Percentiles rank a stretch among this genome's conserved stretches.
These are phyloP conservation scores for Rhododendron williamsianum DNA, from an alignment of 148 eudicot species.

Conservation along the genomic window DNA sequence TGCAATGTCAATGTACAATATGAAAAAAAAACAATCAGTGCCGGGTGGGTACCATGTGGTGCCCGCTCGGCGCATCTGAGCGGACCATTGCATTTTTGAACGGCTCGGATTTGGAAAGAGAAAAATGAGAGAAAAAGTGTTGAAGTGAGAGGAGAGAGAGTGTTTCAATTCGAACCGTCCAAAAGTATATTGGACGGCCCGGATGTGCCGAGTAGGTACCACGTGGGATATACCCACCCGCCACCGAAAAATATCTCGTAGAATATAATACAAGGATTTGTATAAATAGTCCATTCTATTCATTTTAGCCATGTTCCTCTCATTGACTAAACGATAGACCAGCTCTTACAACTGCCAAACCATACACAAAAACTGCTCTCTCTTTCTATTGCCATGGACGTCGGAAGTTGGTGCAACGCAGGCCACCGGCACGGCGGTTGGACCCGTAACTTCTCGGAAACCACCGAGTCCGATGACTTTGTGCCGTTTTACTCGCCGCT, in stretches of 20 bases:
- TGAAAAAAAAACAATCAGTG: too few relatives aligned
- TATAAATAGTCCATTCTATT: background rate
- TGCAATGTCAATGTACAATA: background rate
- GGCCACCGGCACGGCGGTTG: slow-evolving; percentile 13
- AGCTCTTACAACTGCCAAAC: background rate
- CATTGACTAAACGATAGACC: background rate
- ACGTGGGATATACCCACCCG: too few relatives aligned
- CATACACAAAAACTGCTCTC: background rate
- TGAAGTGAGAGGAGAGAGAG: too few relatives aligned
- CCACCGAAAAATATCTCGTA: too few relatives aligned
- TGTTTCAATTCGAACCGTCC: too few relatives aligned
- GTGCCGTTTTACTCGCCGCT: slow-evolving; percentile 1
- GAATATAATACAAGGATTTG: background rate
- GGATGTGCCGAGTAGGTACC: too few relatives aligned
- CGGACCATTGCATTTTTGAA: too few relatives aligned
- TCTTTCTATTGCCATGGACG: slow-evolving; percentile 19
- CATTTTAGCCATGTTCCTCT: background rate
- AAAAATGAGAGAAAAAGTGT: too few relatives aligned
- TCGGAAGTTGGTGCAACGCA: slow-evolving; percentile 25
- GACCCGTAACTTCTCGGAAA: slow-evolving; percentile 21
- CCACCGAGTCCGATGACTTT: background rate
- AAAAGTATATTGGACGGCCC: too few relatives aligned
- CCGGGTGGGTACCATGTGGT: too few relatives aligned
- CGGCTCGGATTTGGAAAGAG: too few relatives aligned
- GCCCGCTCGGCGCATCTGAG: too few relatives aligned